phyloP scores from a whole-genome alignment of 2,329 filamentous ascomycete genomes.

The Herpotrichia juniperi region DNA sequence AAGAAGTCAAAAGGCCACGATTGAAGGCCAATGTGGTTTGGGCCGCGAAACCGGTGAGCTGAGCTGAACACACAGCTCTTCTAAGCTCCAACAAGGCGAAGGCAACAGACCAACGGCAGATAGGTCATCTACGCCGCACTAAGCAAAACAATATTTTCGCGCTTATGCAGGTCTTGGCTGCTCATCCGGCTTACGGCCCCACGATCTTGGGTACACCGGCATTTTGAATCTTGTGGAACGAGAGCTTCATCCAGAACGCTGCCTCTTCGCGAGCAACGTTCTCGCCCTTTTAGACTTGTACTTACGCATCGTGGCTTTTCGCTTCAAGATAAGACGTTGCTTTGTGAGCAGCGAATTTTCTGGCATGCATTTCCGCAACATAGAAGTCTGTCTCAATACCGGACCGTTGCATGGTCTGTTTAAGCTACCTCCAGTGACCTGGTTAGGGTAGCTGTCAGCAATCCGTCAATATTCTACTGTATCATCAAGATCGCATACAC shows the following conservation, averaged over 20 bases:
- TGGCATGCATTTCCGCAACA: neutral
- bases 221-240: neutral
- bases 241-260: too few species aligned
- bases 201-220: neutral
- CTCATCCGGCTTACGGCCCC: neutral
- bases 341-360: too few species aligned
- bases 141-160: neutral
- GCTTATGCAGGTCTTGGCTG: neutral
- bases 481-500: neutral
- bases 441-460: slow-evolving; percentile 2
- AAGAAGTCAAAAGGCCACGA: too few species aligned
- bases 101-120: neutral
- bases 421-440: neutral
- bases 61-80: neutral
- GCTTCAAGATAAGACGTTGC: too few species aligned
- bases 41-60: slow-evolving; percentile 3
- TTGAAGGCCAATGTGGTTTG: too few species aligned
- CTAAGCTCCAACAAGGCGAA: neutral
- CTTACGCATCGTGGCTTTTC: too few species aligned
- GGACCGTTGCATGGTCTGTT: neutral
- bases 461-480: neutral
- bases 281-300: too few species aligned
- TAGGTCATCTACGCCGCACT: neutral
- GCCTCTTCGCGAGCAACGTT: too few species aligned
- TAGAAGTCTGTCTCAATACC: neutral